Evolutionary conservation across 208 protist species (phyloP), one percentile per base, ranked within the genome.

Genomic region (Wallacemonas collosoma): DNA sequence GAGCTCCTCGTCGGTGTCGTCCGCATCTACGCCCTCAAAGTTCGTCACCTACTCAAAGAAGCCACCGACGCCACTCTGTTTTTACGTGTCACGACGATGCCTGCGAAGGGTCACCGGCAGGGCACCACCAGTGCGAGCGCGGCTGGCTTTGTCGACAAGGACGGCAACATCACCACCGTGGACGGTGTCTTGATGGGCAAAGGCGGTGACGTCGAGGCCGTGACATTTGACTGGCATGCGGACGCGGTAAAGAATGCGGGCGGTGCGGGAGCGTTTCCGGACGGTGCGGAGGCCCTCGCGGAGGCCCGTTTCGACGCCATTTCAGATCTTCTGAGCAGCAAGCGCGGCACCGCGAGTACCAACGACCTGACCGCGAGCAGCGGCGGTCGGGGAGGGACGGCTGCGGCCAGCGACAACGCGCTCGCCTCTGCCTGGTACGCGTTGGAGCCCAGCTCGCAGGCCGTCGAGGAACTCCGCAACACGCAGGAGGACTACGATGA

Each of bases 1-100:
- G 98, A 99, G 87, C 74, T 99, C 26, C 81, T 99, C 17, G 88
- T 99, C 62, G 98, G 98, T 72, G 96, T 99, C 11, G 96, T 98
- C n/a, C 93, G 97, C 68, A 99, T 99, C 71, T 99, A 99, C 70
- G 88, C 90, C 2, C 76, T 96, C 26, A 99, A 99, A 73, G 95
- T 98, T 40, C 87, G 85, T 43, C 85, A 95, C 68, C 74, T 97
- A 47, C 74, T 96, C 66, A 94, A 93, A 77, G 91, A 97, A 63
- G 89, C 93, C 36, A 88, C 85, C 1, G 91, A 97, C 54, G 93
- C 90, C 1, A 94, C 90, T 0, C 75, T 94, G 47, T 75, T 85
- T 36, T 65, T 94, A 45, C 87, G 86, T 7, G 83, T 92, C 41
- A 86, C 82, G 14, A 89, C 87, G 41, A 69, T 75, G 53, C 76